phyloP scores from a whole-genome alignment of 2,329 filamentous ascomycete species.

The Plectosphaerella sp. region DNA sequence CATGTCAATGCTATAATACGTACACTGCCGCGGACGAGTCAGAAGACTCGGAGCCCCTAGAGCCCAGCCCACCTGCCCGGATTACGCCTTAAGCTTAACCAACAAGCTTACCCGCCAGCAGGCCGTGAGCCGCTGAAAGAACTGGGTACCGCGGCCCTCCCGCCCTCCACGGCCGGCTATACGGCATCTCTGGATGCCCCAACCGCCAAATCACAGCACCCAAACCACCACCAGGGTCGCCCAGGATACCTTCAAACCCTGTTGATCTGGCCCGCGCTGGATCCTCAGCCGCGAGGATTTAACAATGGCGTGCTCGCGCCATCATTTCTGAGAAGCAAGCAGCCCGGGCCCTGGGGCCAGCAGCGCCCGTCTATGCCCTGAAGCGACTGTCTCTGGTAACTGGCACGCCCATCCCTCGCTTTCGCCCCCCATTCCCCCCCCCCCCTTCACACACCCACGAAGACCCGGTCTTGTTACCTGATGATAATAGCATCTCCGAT shows the following conservation, averaged over 20 bases:
- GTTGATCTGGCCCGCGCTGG: not conserved
- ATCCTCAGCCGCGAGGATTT: not conserved
- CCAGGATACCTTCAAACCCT: not conserved
- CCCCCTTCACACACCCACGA: no score
- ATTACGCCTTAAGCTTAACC: slow-evolving; percentile 1
- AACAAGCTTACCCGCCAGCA: not conserved
- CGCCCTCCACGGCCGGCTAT: slow-evolving; percentile 1
- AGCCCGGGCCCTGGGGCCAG: no score
- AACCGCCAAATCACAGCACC: not conserved
- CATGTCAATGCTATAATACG: not conserved
- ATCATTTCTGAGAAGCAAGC: not conserved
- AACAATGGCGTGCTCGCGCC: not conserved
- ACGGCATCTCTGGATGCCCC: not conserved
- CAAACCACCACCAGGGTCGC: not conserved
- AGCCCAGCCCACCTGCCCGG: not conserved
- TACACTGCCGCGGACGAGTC: not conserved
- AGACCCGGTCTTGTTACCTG: not conserved
- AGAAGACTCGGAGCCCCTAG: not conserved
- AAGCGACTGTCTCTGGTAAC: not conserved
- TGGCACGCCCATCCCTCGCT: not conserved
- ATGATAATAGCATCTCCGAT: not conserved
- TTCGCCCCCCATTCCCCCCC: no score
- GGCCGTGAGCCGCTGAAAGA: not conserved
- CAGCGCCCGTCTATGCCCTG: not conserved
- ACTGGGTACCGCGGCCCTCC: not conserved